Conservation (phyloP, 768 basidiomycete genomes). For the Pleurotus eryngii region DNA sequence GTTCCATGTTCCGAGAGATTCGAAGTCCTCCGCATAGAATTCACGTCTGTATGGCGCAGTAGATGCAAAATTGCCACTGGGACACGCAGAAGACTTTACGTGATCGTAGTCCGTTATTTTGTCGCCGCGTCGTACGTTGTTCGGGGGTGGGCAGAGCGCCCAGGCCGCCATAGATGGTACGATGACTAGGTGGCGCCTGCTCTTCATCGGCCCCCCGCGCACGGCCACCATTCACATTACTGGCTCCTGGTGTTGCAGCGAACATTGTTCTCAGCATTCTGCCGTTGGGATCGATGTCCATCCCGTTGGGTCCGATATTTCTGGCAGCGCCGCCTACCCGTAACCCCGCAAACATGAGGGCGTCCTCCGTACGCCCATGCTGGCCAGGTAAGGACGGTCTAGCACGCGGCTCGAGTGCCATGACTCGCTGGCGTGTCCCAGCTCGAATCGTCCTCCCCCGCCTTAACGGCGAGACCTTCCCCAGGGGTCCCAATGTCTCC, state of each 20-base stretch:
- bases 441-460: conserved; percentile 7
- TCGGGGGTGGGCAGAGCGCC: neutral
- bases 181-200: neutral
- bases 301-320: neutral
- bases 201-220: neutral
- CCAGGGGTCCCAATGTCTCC: neutral
- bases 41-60: too few relatives aligned
- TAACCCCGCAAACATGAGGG: neutral
- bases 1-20: too few relatives aligned
- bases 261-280: neutral
- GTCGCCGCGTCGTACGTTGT: neutral
- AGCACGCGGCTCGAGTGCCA: too few relatives aligned
- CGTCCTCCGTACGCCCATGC: neutral
- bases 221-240: too few relatives aligned
- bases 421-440: conserved; percentile 2
- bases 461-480: neutral
- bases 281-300: neutral
- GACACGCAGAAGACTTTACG: too few relatives aligned
- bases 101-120: neutral
- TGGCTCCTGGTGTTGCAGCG: neutral
- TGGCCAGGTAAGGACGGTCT: neutral
- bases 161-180: neutral
- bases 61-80: too few relatives aligned
- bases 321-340: neutral
- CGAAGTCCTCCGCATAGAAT: too few relatives aligned